A percentile compares a stretch with the other conserved stretches of the same genome.
Evolutionary conservation across 352 stramenopile genomes (phyloP).

Genomic region (Globisporangium emineosum): DNA sequence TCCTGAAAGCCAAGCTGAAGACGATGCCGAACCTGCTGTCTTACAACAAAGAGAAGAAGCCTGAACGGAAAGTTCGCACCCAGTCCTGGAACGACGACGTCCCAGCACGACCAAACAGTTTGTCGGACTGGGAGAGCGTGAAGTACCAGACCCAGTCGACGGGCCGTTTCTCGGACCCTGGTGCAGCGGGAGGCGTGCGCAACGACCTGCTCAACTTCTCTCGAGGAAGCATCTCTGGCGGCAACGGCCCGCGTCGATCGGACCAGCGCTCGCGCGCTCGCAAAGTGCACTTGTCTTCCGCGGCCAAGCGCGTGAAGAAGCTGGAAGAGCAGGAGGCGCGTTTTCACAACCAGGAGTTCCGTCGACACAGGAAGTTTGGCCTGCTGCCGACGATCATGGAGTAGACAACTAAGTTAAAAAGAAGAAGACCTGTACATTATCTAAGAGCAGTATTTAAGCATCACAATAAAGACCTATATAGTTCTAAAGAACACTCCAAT

Average conservation of each 20-base stretch:
- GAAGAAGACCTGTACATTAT: conserved; percentile 7
- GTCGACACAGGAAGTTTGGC: conserved; percentile 34
- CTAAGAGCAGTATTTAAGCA: conserved; percentile 13
- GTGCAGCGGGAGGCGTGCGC: conserved; percentile 27
- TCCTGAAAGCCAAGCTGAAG: conserved; percentile 36
- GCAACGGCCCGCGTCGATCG: conserved; percentile 29
- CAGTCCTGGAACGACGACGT: conserved; percentile 61
- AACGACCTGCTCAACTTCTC: conserved; percentile 74
- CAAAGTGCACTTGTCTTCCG: conserved; percentile 76
- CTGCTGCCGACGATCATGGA: conserved; percentile 44
- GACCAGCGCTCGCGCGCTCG: conserved; percentile 46
- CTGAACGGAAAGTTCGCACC: conserved; percentile 27
- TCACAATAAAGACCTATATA: conserved; percentile 2
- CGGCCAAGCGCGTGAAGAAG: conserved; percentile 79
- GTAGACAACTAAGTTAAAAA: conserved; percentile 24
- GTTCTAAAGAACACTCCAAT: no score
- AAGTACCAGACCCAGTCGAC: conserved; percentile 40
- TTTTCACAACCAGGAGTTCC: conserved; percentile 39
- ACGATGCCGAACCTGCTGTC: conserved; percentile 53
- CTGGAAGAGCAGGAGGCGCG: conserved; percentile 79
- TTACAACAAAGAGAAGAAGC: conserved; percentile 41
- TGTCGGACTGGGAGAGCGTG: conserved; percentile 50
- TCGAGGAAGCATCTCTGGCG: conserved; percentile 40
- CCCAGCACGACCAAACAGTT: conserved; percentile 23
- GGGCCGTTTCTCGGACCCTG: conserved; percentile 70